Base-by-base conservation (phyloP, 148 eudicot genomes). In the Rhododendron henanense region DNA sequence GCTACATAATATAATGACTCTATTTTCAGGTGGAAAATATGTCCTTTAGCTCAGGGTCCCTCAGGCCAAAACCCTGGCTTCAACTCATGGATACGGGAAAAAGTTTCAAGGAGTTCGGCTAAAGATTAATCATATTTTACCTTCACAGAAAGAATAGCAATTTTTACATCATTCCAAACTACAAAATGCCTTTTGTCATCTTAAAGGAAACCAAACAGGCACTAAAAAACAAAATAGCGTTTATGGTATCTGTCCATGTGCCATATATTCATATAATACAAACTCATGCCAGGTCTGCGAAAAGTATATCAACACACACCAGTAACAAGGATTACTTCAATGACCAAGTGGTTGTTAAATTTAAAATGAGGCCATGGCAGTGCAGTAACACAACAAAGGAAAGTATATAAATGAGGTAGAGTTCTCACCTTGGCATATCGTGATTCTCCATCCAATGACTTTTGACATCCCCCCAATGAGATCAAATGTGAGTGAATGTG, bases 401-500 rank as follows among this genome's bases (percentile, higher is more conserved):
- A 47, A 5, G n/a, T 28, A 47, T 14, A 25, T 4, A 28, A 23
- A 83, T n/a, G 45, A 63, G 53, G 21, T 14, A 82, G 86, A 69
- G 59, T 69, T 59, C 92, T 89, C 90, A 94, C 99, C 94, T 96
- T 96, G 75, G 95, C 97, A 88, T 51, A 82, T 77, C 86, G 91
- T 78, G 91, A 79, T 33, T 88, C 85, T 83, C 84, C 88, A 86
- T 88, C 89, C 55, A 82, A 51, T 75, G 93, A 90, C 82, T 83
- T 87, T 87, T 83, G 85, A 91, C 88, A 88, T 88, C 85, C 90
- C 87, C 93, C 57, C 48, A 93, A 83, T 57, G 97, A 89, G 71
- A 90, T 83, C 91, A 95, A 88, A 88, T 95, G 98, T 85, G 94
- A 90, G 63, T 90, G 95, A 39, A 96, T 88, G 85, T 94, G 92